Percentiles rank a stretch among this genome's conserved stretches.
phyloP scores from a whole-genome alignment of 208 protist genomes.

The Endotrypanum monterogeii region DNA sequence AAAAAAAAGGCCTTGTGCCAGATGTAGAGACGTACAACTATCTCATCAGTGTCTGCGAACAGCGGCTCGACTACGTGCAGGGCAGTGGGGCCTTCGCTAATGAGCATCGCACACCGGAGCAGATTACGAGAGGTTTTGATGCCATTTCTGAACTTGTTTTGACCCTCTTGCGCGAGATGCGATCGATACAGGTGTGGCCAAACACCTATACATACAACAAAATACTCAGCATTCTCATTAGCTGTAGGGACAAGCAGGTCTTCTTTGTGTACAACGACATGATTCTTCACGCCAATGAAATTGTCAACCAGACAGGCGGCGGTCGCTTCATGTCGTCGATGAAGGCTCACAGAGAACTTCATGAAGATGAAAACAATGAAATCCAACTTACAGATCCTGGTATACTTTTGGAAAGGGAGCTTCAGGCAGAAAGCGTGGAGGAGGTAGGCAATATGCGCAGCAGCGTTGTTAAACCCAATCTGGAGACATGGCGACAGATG shows the following conservation, averaged over 20 bases:
- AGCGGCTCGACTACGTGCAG: conserved; percentile 83
- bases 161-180: conserved; percentile 83
- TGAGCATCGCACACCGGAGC: conserved; percentile 57
- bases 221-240: conserved; percentile 55
- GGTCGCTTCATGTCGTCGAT: neutral
- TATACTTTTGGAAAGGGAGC: conserved; percentile 47
- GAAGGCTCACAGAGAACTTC: neutral
- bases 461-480: conserved; percentile 56
- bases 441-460: conserved; percentile 57
- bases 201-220: conserved; percentile 93
- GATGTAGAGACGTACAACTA: conserved; percentile 93
- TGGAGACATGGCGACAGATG: conserved; percentile 77
- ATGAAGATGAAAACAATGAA: neutral
- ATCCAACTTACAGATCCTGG: neutral
- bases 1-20: conserved; percentile 77
- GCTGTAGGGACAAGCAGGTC: conserved; percentile 68
- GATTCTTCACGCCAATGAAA: conserved; percentile 14
- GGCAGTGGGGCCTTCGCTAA: conserved; percentile 42
- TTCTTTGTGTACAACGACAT: conserved; percentile 72
- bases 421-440: conserved; percentile 50
- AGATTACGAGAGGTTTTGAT: conserved; percentile 49
- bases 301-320: neutral
- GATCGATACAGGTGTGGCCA: conserved; percentile 57
- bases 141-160: conserved; percentile 75
- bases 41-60: conserved; percentile 78